Conservation (phyloP, 2,329 filamentous ascomycete species). For the Microsporum audouinii region DNA sequence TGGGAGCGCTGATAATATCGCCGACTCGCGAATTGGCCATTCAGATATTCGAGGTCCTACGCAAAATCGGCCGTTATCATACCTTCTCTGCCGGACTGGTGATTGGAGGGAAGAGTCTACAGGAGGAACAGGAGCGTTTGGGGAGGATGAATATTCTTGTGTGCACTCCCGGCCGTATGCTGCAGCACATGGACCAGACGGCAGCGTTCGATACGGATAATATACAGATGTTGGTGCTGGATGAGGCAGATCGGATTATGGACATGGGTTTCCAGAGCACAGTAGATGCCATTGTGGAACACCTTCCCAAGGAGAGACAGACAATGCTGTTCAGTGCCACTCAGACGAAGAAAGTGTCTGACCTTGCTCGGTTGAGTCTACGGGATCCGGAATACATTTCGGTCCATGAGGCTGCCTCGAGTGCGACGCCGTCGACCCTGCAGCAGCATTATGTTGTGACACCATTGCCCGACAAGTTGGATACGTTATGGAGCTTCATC, state of each 20-base stretch:
- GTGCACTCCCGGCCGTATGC: slow-evolving; percentile 84
- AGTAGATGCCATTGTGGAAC: slow-evolving; percentile 85
- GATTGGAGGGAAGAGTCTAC: slow-evolving; percentile 83
- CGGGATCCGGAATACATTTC: slow-evolving; percentile 89
- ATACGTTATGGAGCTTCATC: slow-evolving; percentile 87
- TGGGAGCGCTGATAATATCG: slow-evolving; percentile 85
- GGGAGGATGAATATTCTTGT: slow-evolving; percentile 94
- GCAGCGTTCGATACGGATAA: slow-evolving; percentile 82
- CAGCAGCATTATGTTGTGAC: slow-evolving; percentile 88
- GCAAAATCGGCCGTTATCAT: slow-evolving; percentile 81
- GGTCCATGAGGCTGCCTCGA: slow-evolving; percentile 70
- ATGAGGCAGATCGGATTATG: slow-evolving; percentile 93
- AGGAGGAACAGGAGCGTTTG: slow-evolving; percentile 75
- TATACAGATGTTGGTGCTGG: slow-evolving; percentile 81
- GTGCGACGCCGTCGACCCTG: slow-evolving; percentile 70
- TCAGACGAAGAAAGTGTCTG: slow-evolving; percentile 86
- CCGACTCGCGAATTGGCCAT: slow-evolving; percentile 91
- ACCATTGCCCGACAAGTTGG: slow-evolving; percentile 75
- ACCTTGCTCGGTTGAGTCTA: slow-evolving; percentile 77
- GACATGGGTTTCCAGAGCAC: slow-evolving; percentile 92
- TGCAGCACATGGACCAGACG: slow-evolving; percentile 93
- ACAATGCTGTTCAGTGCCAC: slow-evolving; percentile 94
- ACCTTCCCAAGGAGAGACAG: slow-evolving; percentile 73
- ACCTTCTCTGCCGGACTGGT: slow-evolving; percentile 84
- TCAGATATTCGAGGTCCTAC: slow-evolving; percentile 89